Evolutionary conservation across 805 yeast genomes (phyloP), one percentile per base, ranked within the genome.

Genomic region (Metschnikowia dekortorum): DNA sequence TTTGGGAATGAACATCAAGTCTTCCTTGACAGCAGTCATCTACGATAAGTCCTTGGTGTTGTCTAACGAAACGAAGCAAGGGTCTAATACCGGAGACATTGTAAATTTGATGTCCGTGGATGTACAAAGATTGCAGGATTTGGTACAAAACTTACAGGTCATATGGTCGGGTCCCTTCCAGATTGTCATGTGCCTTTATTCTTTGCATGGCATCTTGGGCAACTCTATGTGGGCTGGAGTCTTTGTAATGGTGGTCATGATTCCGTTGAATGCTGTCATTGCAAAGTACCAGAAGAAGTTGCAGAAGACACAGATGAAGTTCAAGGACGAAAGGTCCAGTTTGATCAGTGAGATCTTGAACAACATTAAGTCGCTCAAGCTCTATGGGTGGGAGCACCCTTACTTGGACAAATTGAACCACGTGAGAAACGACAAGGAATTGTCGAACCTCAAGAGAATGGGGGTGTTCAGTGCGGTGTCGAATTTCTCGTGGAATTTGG

Each of bases 191-290:
- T 89, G 97, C 74, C 74, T 91, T 53, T 66, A 77, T 40, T 84
- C 94, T 1, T 74, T 91, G 48, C 80, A 89, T 66, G 78, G 80
- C 4, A 69, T 91, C 41, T 68, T 91, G 50, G 97, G 97, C 35
- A 81, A 83, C 52, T 80, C 94, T n/a, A 90, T 91, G 96, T 89
- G 97, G 96, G 85, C 96, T 39, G 98, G 98, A 66, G 95, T 92
- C 11, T 68, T 79, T 32, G 82, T 92, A 51, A 82, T 91, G 81
- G 62, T 83, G 3, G 61, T 89, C 31, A 83, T 89, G 80, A 82
- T 90, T 56, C 96, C 97, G 5, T 61, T 89, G 44, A 90, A 91
- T 63, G 84, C 89, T 2, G 65, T 74, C 22, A 73, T 91, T 56
- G 86, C 90, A 53, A 78, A 79, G 59, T 69, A 70, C 50, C 90